Base-by-base conservation (phyloP, 2,329 filamentous ascomycete genomes). In the Aspergillus fumigatus region DNA sequence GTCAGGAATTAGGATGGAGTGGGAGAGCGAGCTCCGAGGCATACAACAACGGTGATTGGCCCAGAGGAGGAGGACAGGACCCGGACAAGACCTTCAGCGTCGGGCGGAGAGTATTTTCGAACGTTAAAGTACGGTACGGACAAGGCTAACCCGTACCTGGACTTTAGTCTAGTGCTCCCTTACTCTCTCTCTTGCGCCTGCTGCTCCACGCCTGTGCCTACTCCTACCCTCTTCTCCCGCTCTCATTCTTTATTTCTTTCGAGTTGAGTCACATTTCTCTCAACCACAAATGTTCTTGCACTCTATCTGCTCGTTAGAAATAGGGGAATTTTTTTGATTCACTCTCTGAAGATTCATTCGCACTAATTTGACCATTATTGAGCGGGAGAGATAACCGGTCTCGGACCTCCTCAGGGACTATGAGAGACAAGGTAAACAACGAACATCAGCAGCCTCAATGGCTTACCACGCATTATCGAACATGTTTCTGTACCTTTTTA, bases 211-310 rank as follows among this genome's bases (percentile, higher is more conserved):
- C 50, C 48, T 54, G 50, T 35, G 35, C 45, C 26, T 40, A 45
- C 54, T 62, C 69, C 71, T 70, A 64, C 66, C 68, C 67, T 70
- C 65, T 65, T 65, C 66, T 64, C 68, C 58, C 61, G 62, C 61
- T 14, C 2, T 35, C 66, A 67, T 67, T 64, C 67, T 64, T 68
- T 66, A 64, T 47, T 52, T 45, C 43, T 47, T 51, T 43, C 41
- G 40, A 38, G 8, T 51, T 56, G 48, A 19, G 50, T 55, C 29
- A 32, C 49, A 8, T 29, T 19, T 19, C 58, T 58, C 59, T 63
- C 65, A 72, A 76, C 75, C 65, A 70, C 73, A 74, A 69, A 75
- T 78, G 74, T 88, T 82, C 79, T 85, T 86, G 80, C 83, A 83
- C 86, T 89, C 81, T 67, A 86, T 86, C 67, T 78, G 77, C 75